These are phyloP conservation scores for Talaromyces pinophilus DNA, from an alignment of 2,329 filamentous ascomycete genomes.

Conservation along the genomic window DNA sequence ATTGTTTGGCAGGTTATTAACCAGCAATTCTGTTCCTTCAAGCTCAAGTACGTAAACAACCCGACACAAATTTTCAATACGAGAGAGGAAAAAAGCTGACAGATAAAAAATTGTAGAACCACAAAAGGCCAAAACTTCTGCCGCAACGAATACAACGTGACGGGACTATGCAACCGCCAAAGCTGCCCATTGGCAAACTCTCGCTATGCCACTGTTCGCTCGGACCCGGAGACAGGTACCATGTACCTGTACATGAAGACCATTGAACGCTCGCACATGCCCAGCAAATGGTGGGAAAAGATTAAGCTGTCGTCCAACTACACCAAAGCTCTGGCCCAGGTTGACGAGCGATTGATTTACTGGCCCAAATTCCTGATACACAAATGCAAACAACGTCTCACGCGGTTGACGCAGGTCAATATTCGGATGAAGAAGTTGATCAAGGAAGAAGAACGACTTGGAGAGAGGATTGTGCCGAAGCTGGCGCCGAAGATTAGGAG, in stretches of 20 bases:
- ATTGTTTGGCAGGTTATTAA: conserved; percentile 98
- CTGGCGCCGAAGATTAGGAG: conserved; percentile 85
- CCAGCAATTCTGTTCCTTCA: conserved; percentile 92
- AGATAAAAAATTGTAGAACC: conserved; percentile 54
- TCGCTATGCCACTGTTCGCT: conserved; percentile 87
- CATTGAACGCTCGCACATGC: conserved; percentile 82
- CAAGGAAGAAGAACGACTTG: conserved; percentile 84
- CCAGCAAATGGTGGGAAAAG: conserved; percentile 90
- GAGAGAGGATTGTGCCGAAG: conserved; percentile 84
- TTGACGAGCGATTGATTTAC: conserved; percentile 84
- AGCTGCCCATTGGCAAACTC: conserved; percentile 89
- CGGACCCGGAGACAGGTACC: conserved; percentile 74
- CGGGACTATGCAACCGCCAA: conserved; percentile 79
- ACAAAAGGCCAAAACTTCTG: conserved; percentile 91
- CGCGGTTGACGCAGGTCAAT: conserved; percentile 85
- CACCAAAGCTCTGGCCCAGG: conserved; percentile 79
- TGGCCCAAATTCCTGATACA: conserved; percentile 92
- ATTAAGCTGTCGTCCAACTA: conserved; percentile 91
- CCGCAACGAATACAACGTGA: conserved; percentile 89
- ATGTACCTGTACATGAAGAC: conserved; percentile 98
- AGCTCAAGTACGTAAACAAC: conserved; percentile 69
- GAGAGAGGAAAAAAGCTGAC: conserved; percentile 21
- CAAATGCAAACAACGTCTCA: conserved; percentile 96
- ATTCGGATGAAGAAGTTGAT: conserved; percentile 75
- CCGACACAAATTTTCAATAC: conserved; percentile 20